phyloP scores from a whole-genome alignment of 2,329 filamentous ascomycete genomes.

The Rhynchosporium agropyri region DNA sequence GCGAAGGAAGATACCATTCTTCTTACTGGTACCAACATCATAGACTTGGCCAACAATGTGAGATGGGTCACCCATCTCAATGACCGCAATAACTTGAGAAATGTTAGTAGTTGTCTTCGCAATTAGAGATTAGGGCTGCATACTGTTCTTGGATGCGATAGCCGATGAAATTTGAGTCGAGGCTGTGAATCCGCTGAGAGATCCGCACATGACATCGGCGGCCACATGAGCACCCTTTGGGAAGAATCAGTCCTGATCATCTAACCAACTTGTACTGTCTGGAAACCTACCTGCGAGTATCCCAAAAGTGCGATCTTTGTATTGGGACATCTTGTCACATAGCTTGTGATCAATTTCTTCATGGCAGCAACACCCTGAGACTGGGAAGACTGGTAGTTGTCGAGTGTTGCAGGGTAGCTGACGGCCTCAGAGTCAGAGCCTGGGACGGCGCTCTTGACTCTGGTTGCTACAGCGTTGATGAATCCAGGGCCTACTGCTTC shows the following conservation, averaged over 20 bases:
- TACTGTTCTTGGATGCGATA: constrained; percentile 9
- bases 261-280: background rate
- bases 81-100: background rate
- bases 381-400: constrained; percentile 38
- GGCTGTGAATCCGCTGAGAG: constrained; percentile 33
- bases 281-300: constrained; percentile 37
- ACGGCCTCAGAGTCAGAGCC: constrained; percentile 40
- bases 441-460: constrained; percentile 39
- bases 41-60: constrained; percentile 37
- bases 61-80: constrained; percentile 41
- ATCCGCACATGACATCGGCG: constrained; percentile 27
- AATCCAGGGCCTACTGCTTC: constrained; percentile 39
- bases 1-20: constrained; percentile 6
- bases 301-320: constrained; percentile 42
- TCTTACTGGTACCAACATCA: constrained; percentile 35
- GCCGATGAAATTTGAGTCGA: constrained; percentile 18
- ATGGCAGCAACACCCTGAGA: constrained; percentile 40
- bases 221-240: constrained; percentile 30
- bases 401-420: constrained; percentile 36
- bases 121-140: background rate
- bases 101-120: background rate
- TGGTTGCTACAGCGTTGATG: constrained; percentile 36
- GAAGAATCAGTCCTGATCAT: background rate
- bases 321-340: constrained; percentile 36
- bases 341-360: constrained; percentile 36